Evolutionary conservation across 2,329 filamentous ascomycete genomes (phyloP), one percentile per base, ranked within the genome.

Genomic region (Sporothrix mexicana): DNA sequence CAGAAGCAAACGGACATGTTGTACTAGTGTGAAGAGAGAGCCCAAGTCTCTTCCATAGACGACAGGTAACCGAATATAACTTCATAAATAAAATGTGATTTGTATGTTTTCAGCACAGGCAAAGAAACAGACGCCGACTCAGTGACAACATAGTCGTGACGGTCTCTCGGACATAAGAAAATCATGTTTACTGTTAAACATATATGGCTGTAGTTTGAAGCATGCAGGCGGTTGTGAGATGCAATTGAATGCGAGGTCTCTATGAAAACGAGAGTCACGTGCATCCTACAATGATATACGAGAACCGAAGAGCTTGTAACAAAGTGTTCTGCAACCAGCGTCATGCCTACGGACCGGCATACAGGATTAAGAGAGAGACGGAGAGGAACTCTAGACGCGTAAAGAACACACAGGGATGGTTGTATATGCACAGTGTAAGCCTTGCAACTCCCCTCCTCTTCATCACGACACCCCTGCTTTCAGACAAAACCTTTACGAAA

Each of bases 391-490:
- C 20, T 10, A 47, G 41, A 25, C 41, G 41, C 43, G 41, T 17
- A 25, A 25, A 66, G 12, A 43, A 13, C 55, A 59, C 12, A 59
- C 12, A 6, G 17, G 41, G 45, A 68, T 7, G 36, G 45, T 45
- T 25, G n/a, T 2, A 20, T n/a, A 20, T n/a, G 36, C 4, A 10
- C n/a, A n/a, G 67, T 53, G n/a, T 36, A 45, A 45, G 36, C 51
- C 51, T 57, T 36, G 17, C 36, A 45, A 5, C 20, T 53, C 13
- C n/a, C 49, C 20, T 15, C 67, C 15, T 30, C 15, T 67, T 45
- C 45, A 23, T 57, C 49, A 30, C 9, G 51, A 69, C 51, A 23
- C 45, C 62, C 51, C 51, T 69, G 51, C n/a, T 59, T 45, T 69
- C 36, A 59, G 30, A 20, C 36, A 36, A 59, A 17, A 10, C 23